Percentiles rank a stretch among this genome's conserved stretches.
phyloP scores from a whole-genome alignment of 2,329 filamentous ascomycete genomes.

The Plenodomus lindquistii region DNA sequence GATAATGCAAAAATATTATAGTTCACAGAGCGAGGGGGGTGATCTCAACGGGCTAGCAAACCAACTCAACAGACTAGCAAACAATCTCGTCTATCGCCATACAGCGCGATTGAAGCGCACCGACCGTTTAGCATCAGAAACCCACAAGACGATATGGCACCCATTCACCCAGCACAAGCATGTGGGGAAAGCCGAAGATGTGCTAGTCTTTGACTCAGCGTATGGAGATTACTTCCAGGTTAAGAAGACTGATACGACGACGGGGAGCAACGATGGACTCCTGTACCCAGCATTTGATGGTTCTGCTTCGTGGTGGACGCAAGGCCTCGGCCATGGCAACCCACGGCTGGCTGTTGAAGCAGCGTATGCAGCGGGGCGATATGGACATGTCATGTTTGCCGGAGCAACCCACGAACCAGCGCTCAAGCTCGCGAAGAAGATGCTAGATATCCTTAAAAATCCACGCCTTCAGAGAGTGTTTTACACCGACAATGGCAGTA shows the following conservation, averaged over 20 bases:
- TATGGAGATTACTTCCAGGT: constrained; percentile 79
- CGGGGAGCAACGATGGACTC: constrained; percentile 37
- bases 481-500: constrained; percentile 83
- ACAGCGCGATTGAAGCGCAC: constrained; percentile 60
- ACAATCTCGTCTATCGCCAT: constrained; percentile 59
- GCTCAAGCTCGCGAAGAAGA: constrained; percentile 65
- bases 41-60: constrained; percentile 54
- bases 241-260: constrained; percentile 34
- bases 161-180: constrained; percentile 81
- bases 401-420: constrained; percentile 79
- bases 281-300: constrained; percentile 75
- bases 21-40: constrained; percentile 40
- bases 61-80: constrained; percentile 56
- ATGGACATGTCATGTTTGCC: constrained; percentile 88
- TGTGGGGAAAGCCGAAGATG: constrained; percentile 62
- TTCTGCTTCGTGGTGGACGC: constrained; percentile 90
- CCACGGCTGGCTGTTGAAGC: constrained; percentile 72
- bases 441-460: constrained; percentile 65
- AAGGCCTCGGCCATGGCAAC: constrained; percentile 78
- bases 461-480: constrained; percentile 72
- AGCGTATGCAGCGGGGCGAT: constrained; percentile 79
- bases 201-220: constrained; percentile 79
- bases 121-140: constrained; percentile 63
- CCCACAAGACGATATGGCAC: constrained; percentile 71
- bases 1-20: constrained; percentile 68